These are phyloP conservation scores for Talaromyces albobiverticillius DNA, from an alignment of 2,329 filamentous ascomycete species.

Conservation along the genomic window DNA sequence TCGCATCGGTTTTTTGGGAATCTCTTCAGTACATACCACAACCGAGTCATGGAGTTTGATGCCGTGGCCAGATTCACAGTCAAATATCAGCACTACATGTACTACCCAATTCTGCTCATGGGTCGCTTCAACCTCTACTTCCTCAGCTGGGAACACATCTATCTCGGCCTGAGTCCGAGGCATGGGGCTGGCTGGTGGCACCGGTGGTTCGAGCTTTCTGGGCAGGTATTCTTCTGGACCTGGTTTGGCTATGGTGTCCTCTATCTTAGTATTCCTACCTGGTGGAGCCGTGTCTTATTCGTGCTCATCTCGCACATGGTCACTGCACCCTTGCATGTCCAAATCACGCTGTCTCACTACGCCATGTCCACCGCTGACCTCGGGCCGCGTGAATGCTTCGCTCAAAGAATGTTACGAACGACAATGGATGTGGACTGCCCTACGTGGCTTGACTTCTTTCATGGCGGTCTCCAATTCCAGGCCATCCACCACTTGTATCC, in stretches of 20 bases:
- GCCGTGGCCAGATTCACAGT: conserved; percentile 65
- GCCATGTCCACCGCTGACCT: conserved; percentile 89
- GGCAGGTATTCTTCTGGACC: conserved; percentile 77
- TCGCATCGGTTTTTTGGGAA: conserved; percentile 74
- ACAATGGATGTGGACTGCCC: conserved; percentile 93
- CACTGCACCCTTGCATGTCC: conserved; percentile 77
- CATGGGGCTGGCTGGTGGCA: conserved; percentile 81
- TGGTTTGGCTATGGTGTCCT: conserved; percentile 80
- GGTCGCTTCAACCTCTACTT: conserved; percentile 85
- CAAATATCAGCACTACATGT: conserved; percentile 72
- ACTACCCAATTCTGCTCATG: conserved; percentile 76
- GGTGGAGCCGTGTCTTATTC: conserved; percentile 67
- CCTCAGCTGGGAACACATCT: conserved; percentile 74
- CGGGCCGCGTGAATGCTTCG: conserved; percentile 78
- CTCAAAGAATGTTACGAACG: conserved; percentile 85
- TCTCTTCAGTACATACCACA: conserved; percentile 80
- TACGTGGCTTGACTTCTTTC: conserved; percentile 82
- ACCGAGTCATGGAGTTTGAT: conserved; percentile 75
- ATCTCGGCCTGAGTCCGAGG: conserved; percentile 66
- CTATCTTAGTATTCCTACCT: conserved; percentile 68
- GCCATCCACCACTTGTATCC: conserved; percentile 84
- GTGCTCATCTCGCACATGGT: conserved; percentile 76
- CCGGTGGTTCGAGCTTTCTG: conserved; percentile 72
- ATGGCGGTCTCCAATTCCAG: conserved; percentile 86
- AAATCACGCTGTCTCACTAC: conserved; percentile 90